These are phyloP conservation scores for Candida sojae DNA, from an alignment of 1,139 yeast genomes.

Conservation along the genomic window DNA sequence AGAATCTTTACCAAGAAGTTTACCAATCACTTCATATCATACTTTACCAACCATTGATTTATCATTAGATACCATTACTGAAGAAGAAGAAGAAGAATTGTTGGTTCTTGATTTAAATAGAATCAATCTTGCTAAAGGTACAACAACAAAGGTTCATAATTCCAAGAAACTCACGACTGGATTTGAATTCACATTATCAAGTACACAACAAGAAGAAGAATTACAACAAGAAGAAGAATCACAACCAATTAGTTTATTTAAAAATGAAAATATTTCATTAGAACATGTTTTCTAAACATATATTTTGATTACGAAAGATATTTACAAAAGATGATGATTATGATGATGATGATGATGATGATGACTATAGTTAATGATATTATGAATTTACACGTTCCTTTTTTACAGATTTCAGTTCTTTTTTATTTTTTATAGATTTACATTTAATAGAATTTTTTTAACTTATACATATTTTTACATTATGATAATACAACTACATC, in stretches of 20 bases:
- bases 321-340: neutral
- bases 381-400: too few species aligned
- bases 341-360: neutral
- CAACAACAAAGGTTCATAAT: neutral
- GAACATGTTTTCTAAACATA: constrained; percentile 11
- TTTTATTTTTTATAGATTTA: too few species aligned
- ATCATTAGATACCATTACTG: constrained; percentile 19
- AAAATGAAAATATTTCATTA: constrained; percentile 11
- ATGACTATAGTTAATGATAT: neutral
- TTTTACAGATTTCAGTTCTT: too few species aligned
- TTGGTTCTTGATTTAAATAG: neutral
- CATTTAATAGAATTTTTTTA: too few species aligned
- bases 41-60: constrained; percentile 27
- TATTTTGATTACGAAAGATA: neutral
- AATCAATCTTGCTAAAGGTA: neutral
- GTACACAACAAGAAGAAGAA: neutral
- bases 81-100: constrained; percentile 21
- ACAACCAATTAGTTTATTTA: constrained; percentile 9
- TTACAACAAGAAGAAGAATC: neutral
- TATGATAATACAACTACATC: too few species aligned
- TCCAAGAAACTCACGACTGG: constrained; percentile 1
- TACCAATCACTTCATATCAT: constrained; percentile 16
- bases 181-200: constrained; percentile 1
- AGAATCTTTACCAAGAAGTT: constrained; percentile 8
- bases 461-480: too few species aligned